Conservation (phyloP, 129 eudicot species). For the Silybum marianum region DNA sequence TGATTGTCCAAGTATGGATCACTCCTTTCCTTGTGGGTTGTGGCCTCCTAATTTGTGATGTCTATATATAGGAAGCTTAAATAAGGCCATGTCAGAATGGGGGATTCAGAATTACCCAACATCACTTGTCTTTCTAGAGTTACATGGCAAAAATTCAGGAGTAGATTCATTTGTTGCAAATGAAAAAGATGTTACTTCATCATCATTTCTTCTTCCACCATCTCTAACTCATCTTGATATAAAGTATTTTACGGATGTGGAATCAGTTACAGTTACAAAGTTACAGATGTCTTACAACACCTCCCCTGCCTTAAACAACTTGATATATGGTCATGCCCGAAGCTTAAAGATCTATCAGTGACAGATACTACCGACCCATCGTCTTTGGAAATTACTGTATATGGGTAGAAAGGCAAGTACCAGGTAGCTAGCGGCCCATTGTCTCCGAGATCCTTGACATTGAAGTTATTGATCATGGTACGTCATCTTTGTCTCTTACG, state of each 20-base stretch:
- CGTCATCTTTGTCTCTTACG: not conserved
- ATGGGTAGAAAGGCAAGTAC: not conserved
- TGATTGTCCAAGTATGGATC: not conserved
- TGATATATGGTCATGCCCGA: not conserved
- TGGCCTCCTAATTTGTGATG: constrained; percentile 32
- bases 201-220: constrained; percentile 5
- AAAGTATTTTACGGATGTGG: not conserved
- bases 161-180: not conserved
- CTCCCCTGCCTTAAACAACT: constrained; percentile 7
- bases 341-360: not conserved
- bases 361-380: not conserved
- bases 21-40: not conserved
- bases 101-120: not conserved
- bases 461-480: not conserved
- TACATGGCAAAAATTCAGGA: not conserved
- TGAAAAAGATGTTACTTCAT: not conserved
- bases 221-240: not conserved
- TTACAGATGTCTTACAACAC: not conserved
- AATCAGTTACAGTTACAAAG: not conserved
- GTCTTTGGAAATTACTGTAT: not conserved
- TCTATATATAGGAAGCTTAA: not conserved
- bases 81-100: not conserved
- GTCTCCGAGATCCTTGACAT: not conserved
- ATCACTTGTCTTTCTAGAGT: not conserved
- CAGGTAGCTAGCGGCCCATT: not conserved